These are phyloP conservation scores for Immersiella caudata DNA, from an alignment of 495 filamentous ascomycete species.

Conservation along the genomic window DNA sequence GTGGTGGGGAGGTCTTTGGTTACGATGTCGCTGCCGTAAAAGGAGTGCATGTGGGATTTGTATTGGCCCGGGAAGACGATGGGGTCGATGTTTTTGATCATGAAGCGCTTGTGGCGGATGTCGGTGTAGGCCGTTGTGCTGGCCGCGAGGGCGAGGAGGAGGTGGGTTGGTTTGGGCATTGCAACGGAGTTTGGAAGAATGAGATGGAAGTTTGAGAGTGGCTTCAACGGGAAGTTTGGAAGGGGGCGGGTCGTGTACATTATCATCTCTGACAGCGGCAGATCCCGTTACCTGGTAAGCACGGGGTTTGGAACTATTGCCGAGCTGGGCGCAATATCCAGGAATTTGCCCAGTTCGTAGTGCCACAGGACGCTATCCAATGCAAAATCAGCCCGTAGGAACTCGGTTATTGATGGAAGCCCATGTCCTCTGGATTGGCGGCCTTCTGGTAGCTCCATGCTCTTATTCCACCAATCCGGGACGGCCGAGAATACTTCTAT, in stretches of 20 bases:
- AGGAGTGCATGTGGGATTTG: conserved; percentile 44
- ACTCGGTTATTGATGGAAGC: too few species aligned
- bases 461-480: neutral
- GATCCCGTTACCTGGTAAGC: neutral
- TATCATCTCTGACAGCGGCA: neutral
- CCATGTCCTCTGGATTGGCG: neutral
- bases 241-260: neutral
- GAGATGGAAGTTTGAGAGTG: neutral
- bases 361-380: too few species aligned
- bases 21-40: conserved; percentile 40
- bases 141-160: conserved; percentile 11
- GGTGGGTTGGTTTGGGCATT: neutral
- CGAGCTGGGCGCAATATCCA: neutral
- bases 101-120: conserved; percentile 42
- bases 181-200: neutral
- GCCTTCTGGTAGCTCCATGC: neutral
- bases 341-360: neutral
- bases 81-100: conserved; percentile 45
- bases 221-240: too few species aligned
- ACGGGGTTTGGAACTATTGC: neutral
- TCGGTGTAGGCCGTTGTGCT: conserved; percentile 36
- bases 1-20: conserved; percentile 45
- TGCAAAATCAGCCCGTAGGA: too few species aligned
- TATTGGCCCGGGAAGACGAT: conserved; percentile 41
- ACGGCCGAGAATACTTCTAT: too few species aligned